Conservation (phyloP, 768 basidiomycete species). For the Lyophyllum shimeji region DNA sequence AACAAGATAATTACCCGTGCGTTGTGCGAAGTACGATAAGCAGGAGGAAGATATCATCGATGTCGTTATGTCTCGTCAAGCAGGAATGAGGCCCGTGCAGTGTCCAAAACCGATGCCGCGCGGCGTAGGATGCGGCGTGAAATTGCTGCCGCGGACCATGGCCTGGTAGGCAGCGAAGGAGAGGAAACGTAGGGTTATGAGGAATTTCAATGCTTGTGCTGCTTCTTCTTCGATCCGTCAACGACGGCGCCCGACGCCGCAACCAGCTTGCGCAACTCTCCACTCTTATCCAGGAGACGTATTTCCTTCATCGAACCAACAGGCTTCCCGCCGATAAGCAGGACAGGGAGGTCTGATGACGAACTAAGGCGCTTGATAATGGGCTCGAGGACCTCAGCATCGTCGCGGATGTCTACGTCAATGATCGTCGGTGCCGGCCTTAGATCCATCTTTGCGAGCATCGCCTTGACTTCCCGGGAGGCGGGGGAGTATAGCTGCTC, state of each 20-base stretch:
- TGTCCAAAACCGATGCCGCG: background rate
- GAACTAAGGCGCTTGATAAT: constrained; percentile 63
- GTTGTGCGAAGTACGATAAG: background rate
- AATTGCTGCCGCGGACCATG: background rate
- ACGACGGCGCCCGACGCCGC: constrained; percentile 57
- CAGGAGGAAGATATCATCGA: background rate
- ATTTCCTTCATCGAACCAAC: constrained; percentile 55
- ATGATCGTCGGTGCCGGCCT: constrained; percentile 64
- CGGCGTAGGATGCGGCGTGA: background rate
- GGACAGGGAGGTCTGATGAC: constrained; percentile 55
- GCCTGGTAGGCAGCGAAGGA: background rate
- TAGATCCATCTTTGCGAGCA: constrained; percentile 56
- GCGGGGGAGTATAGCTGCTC: constrained; percentile 58
- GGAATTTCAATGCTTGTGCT: constrained; percentile 37
- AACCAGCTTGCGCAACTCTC: constrained; percentile 51
- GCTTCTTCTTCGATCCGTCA: constrained; percentile 53
- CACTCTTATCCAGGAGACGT: constrained; percentile 45
- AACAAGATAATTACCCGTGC: background rate
- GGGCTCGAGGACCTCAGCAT: constrained; percentile 60
- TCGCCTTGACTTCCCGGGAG: constrained; percentile 65
- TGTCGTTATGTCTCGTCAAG: background rate
- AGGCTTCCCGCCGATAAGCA: constrained; percentile 65
- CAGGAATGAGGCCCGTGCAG: background rate
- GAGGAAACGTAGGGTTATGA: background rate
- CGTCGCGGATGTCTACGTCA: constrained; percentile 73